Evolutionary conservation across 2,329 filamentous ascomycete species (phyloP).

Genomic region (Colletotrichum salicis): DNA sequence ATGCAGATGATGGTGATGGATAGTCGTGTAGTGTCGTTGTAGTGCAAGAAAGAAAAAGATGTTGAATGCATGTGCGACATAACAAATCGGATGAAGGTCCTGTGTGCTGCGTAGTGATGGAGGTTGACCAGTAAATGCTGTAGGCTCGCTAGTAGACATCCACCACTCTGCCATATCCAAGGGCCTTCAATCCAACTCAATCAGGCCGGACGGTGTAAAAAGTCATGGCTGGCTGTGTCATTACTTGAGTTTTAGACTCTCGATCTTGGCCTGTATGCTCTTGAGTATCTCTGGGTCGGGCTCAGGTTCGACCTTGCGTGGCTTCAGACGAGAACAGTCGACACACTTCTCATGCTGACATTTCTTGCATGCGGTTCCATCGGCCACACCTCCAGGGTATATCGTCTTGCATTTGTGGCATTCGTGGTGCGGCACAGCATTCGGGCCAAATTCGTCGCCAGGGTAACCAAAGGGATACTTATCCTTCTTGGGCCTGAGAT

Average conservation of each 20-base stretch:
- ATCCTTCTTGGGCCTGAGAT: slow-evolving; percentile 68
- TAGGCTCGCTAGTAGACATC: slow-evolving; percentile 22
- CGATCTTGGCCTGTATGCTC: slow-evolving; percentile 66
- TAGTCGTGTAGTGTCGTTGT: slow-evolving; percentile 33
- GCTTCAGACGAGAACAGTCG: slow-evolving; percentile 67
- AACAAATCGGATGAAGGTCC: slow-evolving; percentile 25
- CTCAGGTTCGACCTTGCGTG: slow-evolving; percentile 69
- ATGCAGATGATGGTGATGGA: slow-evolving; percentile 27
- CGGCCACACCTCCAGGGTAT: slow-evolving; percentile 61
- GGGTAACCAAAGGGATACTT: slow-evolving; percentile 78
- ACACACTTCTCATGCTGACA: slow-evolving; percentile 71
- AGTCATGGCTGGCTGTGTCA: not conserved
- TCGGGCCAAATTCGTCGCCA: slow-evolving; percentile 68
- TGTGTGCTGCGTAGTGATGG: slow-evolving; percentile 13
- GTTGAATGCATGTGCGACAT: slow-evolving; percentile 25
- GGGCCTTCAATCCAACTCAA: slow-evolving; percentile 26
- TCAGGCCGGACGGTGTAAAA: slow-evolving; percentile 16
- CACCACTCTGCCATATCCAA: slow-evolving; percentile 20
- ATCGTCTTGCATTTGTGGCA: slow-evolving; percentile 73
- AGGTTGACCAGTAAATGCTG: slow-evolving; percentile 27
- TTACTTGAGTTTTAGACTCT: slow-evolving; percentile 50
- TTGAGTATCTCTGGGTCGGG: slow-evolving; percentile 70
- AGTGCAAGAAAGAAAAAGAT: slow-evolving; percentile 28
- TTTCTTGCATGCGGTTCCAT: slow-evolving; percentile 65
- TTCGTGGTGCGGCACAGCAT: slow-evolving; percentile 62